phyloP scores from a whole-genome alignment of 805 yeast genomes.

The Wickerhamiella occidentalis region DNA sequence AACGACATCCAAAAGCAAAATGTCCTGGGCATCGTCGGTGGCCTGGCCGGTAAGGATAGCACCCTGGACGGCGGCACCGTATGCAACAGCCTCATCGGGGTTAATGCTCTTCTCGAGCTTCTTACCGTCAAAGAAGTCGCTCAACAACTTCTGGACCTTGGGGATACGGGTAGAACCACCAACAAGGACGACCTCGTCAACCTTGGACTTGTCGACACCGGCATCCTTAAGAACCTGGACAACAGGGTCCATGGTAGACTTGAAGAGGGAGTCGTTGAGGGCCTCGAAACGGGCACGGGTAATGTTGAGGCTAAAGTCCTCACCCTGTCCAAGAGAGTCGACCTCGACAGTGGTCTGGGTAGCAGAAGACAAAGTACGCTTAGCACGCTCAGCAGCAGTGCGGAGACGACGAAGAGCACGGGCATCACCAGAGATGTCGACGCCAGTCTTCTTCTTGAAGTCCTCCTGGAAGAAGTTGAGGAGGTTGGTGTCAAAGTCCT shows the following conservation, averaged over 20 bases:
- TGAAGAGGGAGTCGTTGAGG: conserved; percentile 84
- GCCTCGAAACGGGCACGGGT: conserved; percentile 98
- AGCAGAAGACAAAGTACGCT: conserved; percentile 94
- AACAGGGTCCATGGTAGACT: conserved; percentile 88
- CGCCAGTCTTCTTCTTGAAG: conserved; percentile 97
- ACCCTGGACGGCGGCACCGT: conserved; percentile 98
- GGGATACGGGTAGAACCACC: conserved; percentile 99
- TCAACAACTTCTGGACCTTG: conserved; percentile 86
- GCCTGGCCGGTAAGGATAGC: conserved; percentile 94
- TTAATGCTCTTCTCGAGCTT: conserved; percentile 93
- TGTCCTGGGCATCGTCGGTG: conserved; percentile 91
- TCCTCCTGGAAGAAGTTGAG: conserved; percentile 88
- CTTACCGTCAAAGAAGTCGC: conserved; percentile 95
- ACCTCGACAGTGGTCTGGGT: conserved; percentile 93
- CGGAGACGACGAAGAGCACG: conserved; percentile 97
- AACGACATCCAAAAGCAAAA: conserved; percentile 89
- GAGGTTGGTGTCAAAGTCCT: conserved; percentile 94
- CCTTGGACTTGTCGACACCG: conserved; percentile 77
- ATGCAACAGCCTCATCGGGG: conserved; percentile 99
- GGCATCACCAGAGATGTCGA: conserved; percentile 84
- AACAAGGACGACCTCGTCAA: conserved; percentile 85
- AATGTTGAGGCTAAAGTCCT: conserved; percentile 89
- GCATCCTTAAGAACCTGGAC: conserved; percentile 89
- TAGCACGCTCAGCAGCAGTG: conserved; percentile 98
- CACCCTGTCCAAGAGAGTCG: conserved; percentile 88